phyloP scores from a whole-genome alignment of 768 basidiomycete species.

The Leccinum incarnatum region DNA sequence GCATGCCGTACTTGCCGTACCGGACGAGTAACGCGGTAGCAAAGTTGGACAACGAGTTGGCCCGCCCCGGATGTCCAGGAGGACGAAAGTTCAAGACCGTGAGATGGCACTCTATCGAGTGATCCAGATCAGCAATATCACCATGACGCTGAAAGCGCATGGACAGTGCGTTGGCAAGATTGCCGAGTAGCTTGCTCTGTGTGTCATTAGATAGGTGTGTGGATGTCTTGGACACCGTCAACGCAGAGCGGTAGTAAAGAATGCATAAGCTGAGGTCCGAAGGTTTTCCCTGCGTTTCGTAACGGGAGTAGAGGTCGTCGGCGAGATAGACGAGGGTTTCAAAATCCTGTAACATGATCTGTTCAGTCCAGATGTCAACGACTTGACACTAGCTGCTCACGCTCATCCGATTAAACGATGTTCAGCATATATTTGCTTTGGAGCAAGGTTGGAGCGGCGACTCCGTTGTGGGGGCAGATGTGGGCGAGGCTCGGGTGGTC shows the following conservation, averaged over 20 bases:
- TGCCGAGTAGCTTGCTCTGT: slow-evolving; percentile 26
- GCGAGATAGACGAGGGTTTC: slow-evolving; percentile 21
- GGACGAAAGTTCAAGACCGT: slow-evolving; percentile 27
- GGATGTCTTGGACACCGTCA: slow-evolving; percentile 22
- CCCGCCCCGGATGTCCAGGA: slow-evolving; percentile 24
- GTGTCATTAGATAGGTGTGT: slow-evolving; percentile 17
- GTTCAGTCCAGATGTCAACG: not conserved
- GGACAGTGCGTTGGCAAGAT: slow-evolving; percentile 28
- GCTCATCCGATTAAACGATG: slow-evolving; percentile 11
- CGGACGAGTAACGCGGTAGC: slow-evolving; percentile 28
- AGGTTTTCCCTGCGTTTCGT: slow-evolving; percentile 15
- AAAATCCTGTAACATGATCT: slow-evolving; percentile 17
- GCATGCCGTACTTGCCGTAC: slow-evolving; percentile 21
- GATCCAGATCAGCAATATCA: slow-evolving; percentile 25
- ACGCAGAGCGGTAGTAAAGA: slow-evolving; percentile 26
- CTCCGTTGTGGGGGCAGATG: slow-evolving; percentile 2
- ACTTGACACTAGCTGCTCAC: slow-evolving; percentile 9
- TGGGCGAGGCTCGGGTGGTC: slow-evolving; percentile 1
- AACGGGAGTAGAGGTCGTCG: slow-evolving; percentile 26
- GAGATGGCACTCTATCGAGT: slow-evolving; percentile 28
- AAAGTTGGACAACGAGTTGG: slow-evolving; percentile 27
- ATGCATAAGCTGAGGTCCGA: slow-evolving; percentile 29
- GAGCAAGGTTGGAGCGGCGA: not conserved
- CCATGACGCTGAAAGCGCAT: slow-evolving; percentile 16
- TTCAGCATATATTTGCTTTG: not conserved